Evolutionary conservation across 208 protist genomes (phyloP).

Genomic region (Naegleria fowleri): DNA sequence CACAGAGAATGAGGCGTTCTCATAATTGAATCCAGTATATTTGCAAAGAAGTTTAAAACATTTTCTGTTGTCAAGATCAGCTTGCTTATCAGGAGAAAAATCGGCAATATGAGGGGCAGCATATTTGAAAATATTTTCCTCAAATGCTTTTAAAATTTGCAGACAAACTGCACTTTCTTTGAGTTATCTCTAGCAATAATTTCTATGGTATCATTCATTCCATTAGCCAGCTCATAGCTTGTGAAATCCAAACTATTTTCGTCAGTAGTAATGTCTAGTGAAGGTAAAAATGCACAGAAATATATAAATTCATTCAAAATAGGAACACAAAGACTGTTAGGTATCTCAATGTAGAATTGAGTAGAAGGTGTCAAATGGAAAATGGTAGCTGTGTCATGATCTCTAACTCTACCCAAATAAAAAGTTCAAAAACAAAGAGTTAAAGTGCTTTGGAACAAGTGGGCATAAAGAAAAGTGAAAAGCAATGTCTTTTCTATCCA

Average conservation of each 20-base stretch:
- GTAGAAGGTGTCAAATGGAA: background rate
- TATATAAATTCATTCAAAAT: background rate
- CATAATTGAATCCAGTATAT: background rate
- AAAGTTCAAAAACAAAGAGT: background rate
- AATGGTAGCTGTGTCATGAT: background rate
- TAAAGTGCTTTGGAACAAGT: background rate
- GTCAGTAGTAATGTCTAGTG: background rate
- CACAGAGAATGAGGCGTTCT: background rate
- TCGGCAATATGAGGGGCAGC: background rate
- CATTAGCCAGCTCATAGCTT: background rate
- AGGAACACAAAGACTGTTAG: background rate
- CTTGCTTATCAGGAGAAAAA: background rate
- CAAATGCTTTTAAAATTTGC: slow-evolving; percentile 16
- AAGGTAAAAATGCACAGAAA: background rate
- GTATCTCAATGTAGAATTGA: background rate
- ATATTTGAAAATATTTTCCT: background rate
- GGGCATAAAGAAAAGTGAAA: background rate
- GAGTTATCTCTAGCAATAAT: background rate
- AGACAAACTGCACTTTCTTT: background rate
- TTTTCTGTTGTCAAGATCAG: background rate
- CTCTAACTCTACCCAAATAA: background rate
- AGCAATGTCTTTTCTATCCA: background rate
- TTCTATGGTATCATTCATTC: background rate
- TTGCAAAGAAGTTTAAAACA: background rate
- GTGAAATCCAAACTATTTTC: background rate